Base-by-base conservation (phyloP, 768 basidiomycete species). In the Amanita polypyramis region DNA sequence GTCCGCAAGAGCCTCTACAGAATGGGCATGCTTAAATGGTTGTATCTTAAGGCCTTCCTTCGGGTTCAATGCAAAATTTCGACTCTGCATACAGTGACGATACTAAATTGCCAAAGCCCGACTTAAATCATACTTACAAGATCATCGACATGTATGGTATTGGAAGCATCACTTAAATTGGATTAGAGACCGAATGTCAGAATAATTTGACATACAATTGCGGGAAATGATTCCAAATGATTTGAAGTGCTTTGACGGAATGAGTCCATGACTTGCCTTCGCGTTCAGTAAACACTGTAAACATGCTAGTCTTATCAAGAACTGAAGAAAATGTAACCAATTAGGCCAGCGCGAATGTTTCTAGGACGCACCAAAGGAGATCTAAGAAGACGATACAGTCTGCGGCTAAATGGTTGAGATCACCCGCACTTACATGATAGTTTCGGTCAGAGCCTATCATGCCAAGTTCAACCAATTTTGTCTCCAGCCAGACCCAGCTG, bases 141-240 rank as follows among this genome's bases (percentile, higher is more conserved):
- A 61, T 93, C 90, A 60, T 95, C 92, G 21, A 95, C 73, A 56
- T 94, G 90, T 34, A 95, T 80, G 0, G 90, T 92, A 60, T 92
- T 87, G 41, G 63, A 69, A 4, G 80, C 73, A 52, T 74, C 69
- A 59, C 82, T 85, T 52, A 17, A 35, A 19, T 34, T 19, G 37
- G 40, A 45, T 45, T 15, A 43, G 36, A 27, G 9, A 44, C 35
- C 5, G 19, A n/a, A 21, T 17, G 44, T 9, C 20, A 7, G 12
- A 41, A n/a, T 5, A 29, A 48, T 35, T n/a, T 5, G 17, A 59
- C 70, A 45, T 52, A 85, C 88, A 79, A 89, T 58, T 85, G 84
- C 5, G 86, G 82, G 57, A 90, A 87, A 55, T 82, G 79, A 52
- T 83, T 85, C 89, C 89, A 94, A 43, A 94, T 85, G 40, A 92